Percentiles rank a stretch among this genome's conserved stretches.
phyloP scores from a whole-genome alignment of 1,139 yeast genomes.

The Geotrichum fermentans region DNA sequence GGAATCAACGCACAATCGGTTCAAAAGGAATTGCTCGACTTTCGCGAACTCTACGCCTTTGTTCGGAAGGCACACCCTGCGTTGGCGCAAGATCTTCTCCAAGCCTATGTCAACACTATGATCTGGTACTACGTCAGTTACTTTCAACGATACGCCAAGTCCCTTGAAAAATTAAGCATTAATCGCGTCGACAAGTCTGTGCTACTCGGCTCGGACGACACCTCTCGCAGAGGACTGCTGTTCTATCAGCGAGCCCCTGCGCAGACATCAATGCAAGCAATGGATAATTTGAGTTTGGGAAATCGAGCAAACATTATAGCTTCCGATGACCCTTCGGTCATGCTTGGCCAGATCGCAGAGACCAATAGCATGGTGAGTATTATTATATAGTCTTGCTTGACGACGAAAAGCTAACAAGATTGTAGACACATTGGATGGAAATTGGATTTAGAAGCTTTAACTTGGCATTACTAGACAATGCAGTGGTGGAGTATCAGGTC shows the following conservation, averaged over 20 bases:
- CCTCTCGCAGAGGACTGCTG: conserved; percentile 16
- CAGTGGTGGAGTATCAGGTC: conserved; percentile 71
- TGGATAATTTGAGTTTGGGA: conserved; percentile 54
- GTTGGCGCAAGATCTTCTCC: conserved; percentile 69
- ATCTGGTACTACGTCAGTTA: conserved; percentile 83
- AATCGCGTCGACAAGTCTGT: conserved; percentile 50
- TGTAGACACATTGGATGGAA: conserved; percentile 57
- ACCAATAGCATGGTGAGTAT: conserved; percentile 47
- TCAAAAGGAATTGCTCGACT: conserved; percentile 61
- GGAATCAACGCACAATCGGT: conserved; percentile 59
- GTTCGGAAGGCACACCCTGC: conserved; percentile 51
- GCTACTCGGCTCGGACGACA: conserved; percentile 45
- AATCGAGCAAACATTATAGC: conserved; percentile 52
- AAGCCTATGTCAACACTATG: conserved; percentile 84
- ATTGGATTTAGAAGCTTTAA: conserved; percentile 69
- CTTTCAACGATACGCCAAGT: conserved; percentile 72
- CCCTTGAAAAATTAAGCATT: conserved; percentile 60
- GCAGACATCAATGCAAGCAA: conserved; percentile 25
- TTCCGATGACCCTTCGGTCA: conserved; percentile 56
- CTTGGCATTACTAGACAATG: conserved; percentile 69
- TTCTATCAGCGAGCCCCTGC: conserved; percentile 15
- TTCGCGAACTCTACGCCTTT: conserved; percentile 58
- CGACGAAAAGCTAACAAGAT: neutral
- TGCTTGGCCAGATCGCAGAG: conserved; percentile 84
- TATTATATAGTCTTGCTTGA: no score